Base-by-base conservation (phyloP, 495 filamentous ascomycete genomes). In the Articulospora tetracladia region DNA sequence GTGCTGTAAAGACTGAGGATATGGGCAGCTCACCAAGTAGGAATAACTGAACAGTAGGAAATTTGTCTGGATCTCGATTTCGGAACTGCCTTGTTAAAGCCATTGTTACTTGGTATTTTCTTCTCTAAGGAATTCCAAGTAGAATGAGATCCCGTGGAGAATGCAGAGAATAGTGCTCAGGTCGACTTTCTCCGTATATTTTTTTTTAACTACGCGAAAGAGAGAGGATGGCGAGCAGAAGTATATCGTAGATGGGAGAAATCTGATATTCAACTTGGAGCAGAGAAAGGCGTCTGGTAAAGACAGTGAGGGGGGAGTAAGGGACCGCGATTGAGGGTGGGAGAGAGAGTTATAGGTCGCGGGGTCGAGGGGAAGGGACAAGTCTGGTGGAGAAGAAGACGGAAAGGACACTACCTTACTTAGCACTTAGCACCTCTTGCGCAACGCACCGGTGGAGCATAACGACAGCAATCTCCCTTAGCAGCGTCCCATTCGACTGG, bases 31-130 rank as follows among this genome's bases (percentile, higher is more conserved):
- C 26, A 63, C 63, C 66, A 19, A 68, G 66, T n/a, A 68, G 25
- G 34, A 63, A 68, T 11, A 68, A 34, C 48, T 68, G 66, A 20
- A 41, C 57, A 11, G 66, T 64, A 3, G 66, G 66, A 57, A 68
- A 68, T 46, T 68, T 55, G 8, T 68, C 55, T 13, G 63, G 63
- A 44, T 68, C 60, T 59, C 66, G 66, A 53, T 13, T 28, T 13
- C 49, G 50, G 34, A 50, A 58, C 53, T 60, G 52, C 7, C 27
- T 57, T 22, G 59, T 62, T 63, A 65, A 57, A 30, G 20, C 15
- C 66, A 68, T 68, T 58, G 55, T 51, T 41, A 41, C 27, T 34
- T 27, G n/a, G 25, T 47, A 49, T 58, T 34, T 17, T 15, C 27
- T n/a, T 55, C 53, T 47, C 41, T 47, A 6, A 47, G 4, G 41